A percentile compares a stretch with the other conserved stretches of the same genome.
Evolutionary conservation across 768 basidiomycete species (phyloP).

Genomic region (Crassisporium funariophilum): DNA sequence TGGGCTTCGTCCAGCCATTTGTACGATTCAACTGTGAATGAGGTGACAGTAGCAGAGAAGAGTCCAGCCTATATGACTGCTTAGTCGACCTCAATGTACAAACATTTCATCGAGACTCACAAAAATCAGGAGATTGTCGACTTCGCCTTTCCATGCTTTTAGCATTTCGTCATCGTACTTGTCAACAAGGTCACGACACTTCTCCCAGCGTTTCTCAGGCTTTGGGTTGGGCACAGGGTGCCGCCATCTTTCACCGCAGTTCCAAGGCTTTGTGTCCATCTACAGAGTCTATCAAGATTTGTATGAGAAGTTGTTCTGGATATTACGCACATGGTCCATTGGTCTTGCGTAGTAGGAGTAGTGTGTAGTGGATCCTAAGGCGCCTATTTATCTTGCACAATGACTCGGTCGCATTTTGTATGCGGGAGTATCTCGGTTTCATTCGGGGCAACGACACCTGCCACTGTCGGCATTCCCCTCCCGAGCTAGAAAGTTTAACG

Average conservation of each 20-base stretch:
- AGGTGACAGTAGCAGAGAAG: constrained; percentile 25
- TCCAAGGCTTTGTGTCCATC: constrained; percentile 1
- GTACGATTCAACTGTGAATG: constrained; percentile 23
- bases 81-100: background rate
- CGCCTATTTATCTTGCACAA: too few relatives aligned
- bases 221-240: constrained; percentile 12
- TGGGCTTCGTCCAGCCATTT: constrained; percentile 17
- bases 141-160: constrained; percentile 24
- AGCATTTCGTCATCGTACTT: constrained; percentile 24
- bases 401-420: background rate
- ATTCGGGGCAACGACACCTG: too few relatives aligned
- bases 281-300: background rate
- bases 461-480: too few relatives aligned
- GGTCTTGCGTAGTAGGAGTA: too few relatives aligned
- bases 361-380: too few relatives aligned
- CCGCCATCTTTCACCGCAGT: constrained; percentile 15
- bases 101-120: constrained; percentile 10
- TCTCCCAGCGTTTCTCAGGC: constrained; percentile 21
- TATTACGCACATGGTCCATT: background rate
- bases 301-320: background rate
- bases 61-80: constrained; percentile 21
- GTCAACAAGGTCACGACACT: constrained; percentile 15
- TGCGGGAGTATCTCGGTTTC: too few relatives aligned
- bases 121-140: constrained; percentile 25
- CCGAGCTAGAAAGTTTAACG: background rate